Evolutionary conservation across 306 rosid species (phyloP), one percentile per base, ranked within the genome.

Genomic region (Sphenostylis stenocarpa): DNA sequence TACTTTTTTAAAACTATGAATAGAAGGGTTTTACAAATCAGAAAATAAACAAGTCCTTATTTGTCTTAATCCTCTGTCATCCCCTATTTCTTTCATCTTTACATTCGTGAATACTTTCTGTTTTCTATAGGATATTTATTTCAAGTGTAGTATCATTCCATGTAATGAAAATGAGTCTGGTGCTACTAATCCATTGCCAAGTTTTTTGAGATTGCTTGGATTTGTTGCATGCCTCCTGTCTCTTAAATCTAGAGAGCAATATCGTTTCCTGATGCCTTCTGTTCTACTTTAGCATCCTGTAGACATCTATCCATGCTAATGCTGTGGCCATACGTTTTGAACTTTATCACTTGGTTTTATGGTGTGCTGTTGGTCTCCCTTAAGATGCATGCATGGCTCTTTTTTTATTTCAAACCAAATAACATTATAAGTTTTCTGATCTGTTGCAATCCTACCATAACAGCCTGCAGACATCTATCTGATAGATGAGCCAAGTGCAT

Each of bases 401-500:
- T 21, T 26, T 57, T 55, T 77, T 44, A 36, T 56, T 64, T 77
- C 26, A 34, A 70, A 28, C 61, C 51, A 65, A 29, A 78, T 73
- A n/a, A n/a, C n/a, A n/a, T n/a, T n/a, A n/a, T n/a, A 33, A 53
- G 29, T n/a, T 65, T 58, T 15, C 78, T 84, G 72, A 88, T 29
- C 21, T 17, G 1, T 75, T 16, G 20, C 36, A 74, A 62, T 78
- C 57, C 73, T 49, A 15, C 58, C 77, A 14, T 63, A 77, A 91
- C 95, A 94, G 98, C 98, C 98, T 56, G 98, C 99, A 16, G 97
- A 95, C 56, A 95, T 95, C 57, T 95, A 95, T 86, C 85, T 95
- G 73, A 95, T 95, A 21, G 97, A 95, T 63, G 99, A 95, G 78
- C 99, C 99, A 2, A 95, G 97, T 85, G 99, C 99, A 44, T 95